Evolutionary conservation across 192 early-diverging fungal genomes (phyloP).

Genomic region (Spinellus fusiger): DNA sequence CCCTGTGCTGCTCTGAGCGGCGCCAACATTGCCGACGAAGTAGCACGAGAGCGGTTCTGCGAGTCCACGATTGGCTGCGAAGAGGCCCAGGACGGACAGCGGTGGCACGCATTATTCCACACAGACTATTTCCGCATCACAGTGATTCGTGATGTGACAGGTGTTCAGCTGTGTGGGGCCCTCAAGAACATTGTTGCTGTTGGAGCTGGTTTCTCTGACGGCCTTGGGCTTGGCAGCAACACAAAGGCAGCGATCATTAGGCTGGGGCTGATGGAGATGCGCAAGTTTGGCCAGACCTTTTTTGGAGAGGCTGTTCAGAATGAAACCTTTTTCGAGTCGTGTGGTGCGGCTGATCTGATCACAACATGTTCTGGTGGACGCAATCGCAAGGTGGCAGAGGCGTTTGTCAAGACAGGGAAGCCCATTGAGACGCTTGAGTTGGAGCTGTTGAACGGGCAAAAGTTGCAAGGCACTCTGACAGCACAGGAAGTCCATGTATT

Average conservation of each 20-base stretch:
- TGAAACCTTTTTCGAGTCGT: conserved; percentile 95
- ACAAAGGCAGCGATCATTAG: conserved; percentile 98
- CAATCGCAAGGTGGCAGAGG: conserved; percentile 90
- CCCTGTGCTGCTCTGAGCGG: conserved; percentile 83
- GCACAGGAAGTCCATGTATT: conserved; percentile 83
- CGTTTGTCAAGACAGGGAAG: conserved; percentile 87
- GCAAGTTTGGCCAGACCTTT: conserved; percentile 83
- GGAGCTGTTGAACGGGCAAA: conserved; percentile 94
- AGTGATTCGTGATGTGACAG: conserved; percentile 79
- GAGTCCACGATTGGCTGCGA: conserved; percentile 90
- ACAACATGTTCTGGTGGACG: conserved; percentile 97
- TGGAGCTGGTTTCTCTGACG: conserved; percentile 92
- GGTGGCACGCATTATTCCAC: conserved; percentile 80
- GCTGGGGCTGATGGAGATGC: conserved; percentile 93
- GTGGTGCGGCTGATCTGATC: conserved; percentile 94
- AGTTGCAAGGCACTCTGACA: conserved; percentile 92
- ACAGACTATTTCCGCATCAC: conserved; percentile 86
- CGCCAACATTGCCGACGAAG: conserved; percentile 96
- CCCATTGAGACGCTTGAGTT: conserved; percentile 86
- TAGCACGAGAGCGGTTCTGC: conserved; percentile 90
- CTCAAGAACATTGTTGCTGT: conserved; percentile 98
- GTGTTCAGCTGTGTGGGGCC: conserved; percentile 96
- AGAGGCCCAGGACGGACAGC: conserved; percentile 61
- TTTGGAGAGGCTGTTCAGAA: conserved; percentile 74
- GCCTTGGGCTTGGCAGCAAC: conserved; percentile 88